These are phyloP conservation scores for Pseudognaphalium luteoalbum DNA, from an alignment of 129 eudicot genomes.

Conservation along the genomic window DNA sequence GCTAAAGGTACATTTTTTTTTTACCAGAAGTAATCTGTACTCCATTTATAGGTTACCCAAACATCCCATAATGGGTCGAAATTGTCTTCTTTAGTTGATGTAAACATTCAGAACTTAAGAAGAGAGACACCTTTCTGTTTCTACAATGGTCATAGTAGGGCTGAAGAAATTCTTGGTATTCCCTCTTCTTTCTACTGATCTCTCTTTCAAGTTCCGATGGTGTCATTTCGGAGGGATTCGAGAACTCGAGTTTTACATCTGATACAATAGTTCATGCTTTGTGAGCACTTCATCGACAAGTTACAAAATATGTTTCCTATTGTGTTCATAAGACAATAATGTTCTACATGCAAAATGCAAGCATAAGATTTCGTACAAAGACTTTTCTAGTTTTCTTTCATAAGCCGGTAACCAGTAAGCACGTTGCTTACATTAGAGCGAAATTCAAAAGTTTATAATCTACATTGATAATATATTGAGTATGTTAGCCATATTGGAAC, in stretches of 20 bases:
- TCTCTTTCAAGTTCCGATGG: constrained; percentile 36
- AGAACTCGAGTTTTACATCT: constrained; percentile 47
- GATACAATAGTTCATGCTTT: constrained; percentile 5
- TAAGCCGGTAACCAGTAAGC: too few relatives aligned
- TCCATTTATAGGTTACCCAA: not conserved
- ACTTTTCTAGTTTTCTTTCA: too few relatives aligned
- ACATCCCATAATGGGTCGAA: not conserved
- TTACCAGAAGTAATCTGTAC: not conserved
- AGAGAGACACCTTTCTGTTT: constrained; percentile 31
- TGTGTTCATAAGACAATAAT: too few relatives aligned
- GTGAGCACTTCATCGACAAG: not conserved
- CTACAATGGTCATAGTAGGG: constrained; percentile 39
- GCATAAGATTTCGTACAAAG: too few relatives aligned
- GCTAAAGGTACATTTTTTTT: not conserved
- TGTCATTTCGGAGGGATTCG: constrained; percentile 24
- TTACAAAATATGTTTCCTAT: not conserved
- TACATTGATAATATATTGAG: too few relatives aligned
- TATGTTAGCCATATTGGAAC: too few relatives aligned
- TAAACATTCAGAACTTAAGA: not conserved
- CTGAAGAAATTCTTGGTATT: constrained; percentile 33
- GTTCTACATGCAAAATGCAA: too few relatives aligned
- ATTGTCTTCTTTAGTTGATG: not conserved
- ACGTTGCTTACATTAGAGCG: too few relatives aligned
- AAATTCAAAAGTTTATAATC: too few relatives aligned
- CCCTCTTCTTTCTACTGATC: constrained; percentile 39